A percentile compares a stretch with the other conserved stretches of the same genome.
phyloP scores from a whole-genome alignment of 2,329 filamentous ascomycete genomes.

The Chalara sp. region DNA sequence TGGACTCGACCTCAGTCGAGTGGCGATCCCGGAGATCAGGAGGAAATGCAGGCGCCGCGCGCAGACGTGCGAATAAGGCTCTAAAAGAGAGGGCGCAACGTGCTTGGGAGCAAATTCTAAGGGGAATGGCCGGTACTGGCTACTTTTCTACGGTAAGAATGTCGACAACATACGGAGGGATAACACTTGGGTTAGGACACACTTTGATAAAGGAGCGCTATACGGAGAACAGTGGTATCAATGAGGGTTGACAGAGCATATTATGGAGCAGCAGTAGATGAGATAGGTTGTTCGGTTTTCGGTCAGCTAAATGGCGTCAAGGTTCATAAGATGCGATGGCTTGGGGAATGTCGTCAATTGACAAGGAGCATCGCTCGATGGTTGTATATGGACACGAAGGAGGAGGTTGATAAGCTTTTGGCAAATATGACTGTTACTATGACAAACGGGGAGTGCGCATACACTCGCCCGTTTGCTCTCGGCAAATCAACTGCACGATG shows the following conservation, averaged over 20 bases:
- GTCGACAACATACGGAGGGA: slow-evolving; percentile 4
- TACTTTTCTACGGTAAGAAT: slow-evolving; percentile 3
- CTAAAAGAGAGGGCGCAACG: background rate
- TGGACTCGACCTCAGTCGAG: background rate
- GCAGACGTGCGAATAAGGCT: background rate
- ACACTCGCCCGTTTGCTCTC: background rate
- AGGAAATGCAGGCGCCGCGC: background rate
- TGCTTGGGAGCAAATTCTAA: background rate
- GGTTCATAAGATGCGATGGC: slow-evolving; percentile 7
- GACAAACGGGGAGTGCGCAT: background rate
- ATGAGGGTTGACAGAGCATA: slow-evolving; percentile 8
- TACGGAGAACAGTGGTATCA: slow-evolving; percentile 7
- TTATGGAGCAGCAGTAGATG: slow-evolving; percentile 2
- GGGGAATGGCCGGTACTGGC: background rate
- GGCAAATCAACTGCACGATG: background rate
- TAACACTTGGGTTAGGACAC: slow-evolving; percentile 5
- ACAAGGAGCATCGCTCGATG: slow-evolving; percentile 8
- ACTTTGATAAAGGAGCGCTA: slow-evolving; percentile 6
- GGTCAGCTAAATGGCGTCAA: background rate
- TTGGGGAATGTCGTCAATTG: slow-evolving; percentile 6
- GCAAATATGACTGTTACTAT: too few species aligned
- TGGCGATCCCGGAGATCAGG: background rate
- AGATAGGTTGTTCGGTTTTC: slow-evolving; percentile 2
- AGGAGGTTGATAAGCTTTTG: too few species aligned
- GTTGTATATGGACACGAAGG: background rate